A percentile compares a stretch with the other conserved stretches of the same genome.
Evolutionary conservation across 2,329 filamentous ascomycete species (phyloP).

Genomic region (Pyrenochaeta sp.): DNA sequence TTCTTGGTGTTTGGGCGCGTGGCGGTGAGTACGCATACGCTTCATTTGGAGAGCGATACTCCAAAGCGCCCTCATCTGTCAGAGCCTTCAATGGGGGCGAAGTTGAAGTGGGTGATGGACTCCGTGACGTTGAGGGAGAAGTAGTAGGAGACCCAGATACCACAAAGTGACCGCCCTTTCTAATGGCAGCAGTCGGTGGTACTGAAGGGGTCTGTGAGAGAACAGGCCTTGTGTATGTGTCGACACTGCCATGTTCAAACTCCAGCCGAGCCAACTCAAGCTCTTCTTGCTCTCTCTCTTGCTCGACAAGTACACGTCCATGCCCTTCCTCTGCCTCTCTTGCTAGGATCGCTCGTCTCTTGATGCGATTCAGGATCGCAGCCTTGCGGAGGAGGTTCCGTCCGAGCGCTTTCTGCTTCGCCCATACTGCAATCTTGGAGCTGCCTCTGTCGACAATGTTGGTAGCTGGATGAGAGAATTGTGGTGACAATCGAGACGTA

Average conservation of each 20-base stretch:
- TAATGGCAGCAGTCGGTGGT: constrained; percentile 21
- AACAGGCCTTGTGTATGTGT: constrained; percentile 42
- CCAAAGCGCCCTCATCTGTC: constrained; percentile 7
- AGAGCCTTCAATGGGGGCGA: constrained; percentile 11
- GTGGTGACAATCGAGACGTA: constrained; percentile 74
- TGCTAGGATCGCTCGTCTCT: constrained; percentile 50
- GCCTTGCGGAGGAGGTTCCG: constrained; percentile 68
- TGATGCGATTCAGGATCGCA: constrained; percentile 70
- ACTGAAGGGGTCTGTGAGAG: constrained; percentile 18
- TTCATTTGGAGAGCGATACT: constrained; percentile 43
- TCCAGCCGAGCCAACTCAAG: constrained; percentile 42
- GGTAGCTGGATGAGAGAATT: constrained; percentile 73
- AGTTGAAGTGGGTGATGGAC: constrained; percentile 27
- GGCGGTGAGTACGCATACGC: constrained; percentile 36
- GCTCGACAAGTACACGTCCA: constrained; percentile 32
- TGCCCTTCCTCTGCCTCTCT: constrained; percentile 25
- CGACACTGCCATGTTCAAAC: constrained; percentile 41
- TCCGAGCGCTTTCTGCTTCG: constrained; percentile 58
- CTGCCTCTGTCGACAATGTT: constrained; percentile 72
- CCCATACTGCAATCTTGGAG: constrained; percentile 57
- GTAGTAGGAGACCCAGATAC: constrained; percentile 22
- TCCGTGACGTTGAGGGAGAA: constrained; percentile 26
- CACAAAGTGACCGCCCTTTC: constrained; percentile 21
- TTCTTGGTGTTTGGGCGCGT: constrained; percentile 23
- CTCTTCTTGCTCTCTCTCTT: constrained; percentile 42